Conservation (phyloP, 805 yeast species). For the Tanozyma kutaoensis region DNA sequence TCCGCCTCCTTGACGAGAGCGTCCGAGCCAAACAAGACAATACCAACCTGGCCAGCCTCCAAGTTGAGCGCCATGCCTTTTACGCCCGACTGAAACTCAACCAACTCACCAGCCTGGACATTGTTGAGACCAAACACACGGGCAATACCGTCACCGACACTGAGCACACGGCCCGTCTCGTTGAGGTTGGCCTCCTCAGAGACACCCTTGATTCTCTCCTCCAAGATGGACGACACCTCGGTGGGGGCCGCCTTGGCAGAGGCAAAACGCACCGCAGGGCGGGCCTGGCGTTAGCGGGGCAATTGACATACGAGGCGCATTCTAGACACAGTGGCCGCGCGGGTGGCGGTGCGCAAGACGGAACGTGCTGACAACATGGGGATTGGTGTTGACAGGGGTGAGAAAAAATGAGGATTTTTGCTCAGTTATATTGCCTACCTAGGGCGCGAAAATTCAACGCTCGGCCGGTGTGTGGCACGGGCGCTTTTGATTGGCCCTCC, state of each 20-base stretch:
- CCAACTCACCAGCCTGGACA: slow-evolving; percentile 99
- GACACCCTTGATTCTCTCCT: slow-evolving; percentile 99
- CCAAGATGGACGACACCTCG: slow-evolving; percentile 97
- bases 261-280: slow-evolving; percentile 81
- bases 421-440: too few relatives aligned
- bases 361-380: slow-evolving; percentile 79
- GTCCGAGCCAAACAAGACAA: slow-evolving; percentile 99
- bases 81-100: slow-evolving; percentile 98
- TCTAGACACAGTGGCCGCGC: slow-evolving; percentile 37
- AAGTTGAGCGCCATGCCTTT: slow-evolving; percentile 99
- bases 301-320: slow-evolving; percentile 15
- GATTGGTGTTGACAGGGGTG: slow-evolving; percentile 5
- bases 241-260: slow-evolving; percentile 97
- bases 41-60: slow-evolving; percentile 99
- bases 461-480: too few relatives aligned
- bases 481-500: too few relatives aligned
- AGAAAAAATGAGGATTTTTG: slow-evolving; percentile 7
- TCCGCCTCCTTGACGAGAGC: slow-evolving; percentile 98
- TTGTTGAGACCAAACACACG: slow-evolving; percentile 99
- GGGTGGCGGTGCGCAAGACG: slow-evolving; percentile 73
- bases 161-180: slow-evolving; percentile 98
- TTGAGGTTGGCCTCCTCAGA: slow-evolving; percentile 94
- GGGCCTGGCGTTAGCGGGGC: slow-evolving; percentile 33
- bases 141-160: slow-evolving; percentile 99
- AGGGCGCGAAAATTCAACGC: too few relatives aligned